Evolutionary conservation across 768 basidiomycete genomes (phyloP).

Genomic region (Pholiota molesta): DNA sequence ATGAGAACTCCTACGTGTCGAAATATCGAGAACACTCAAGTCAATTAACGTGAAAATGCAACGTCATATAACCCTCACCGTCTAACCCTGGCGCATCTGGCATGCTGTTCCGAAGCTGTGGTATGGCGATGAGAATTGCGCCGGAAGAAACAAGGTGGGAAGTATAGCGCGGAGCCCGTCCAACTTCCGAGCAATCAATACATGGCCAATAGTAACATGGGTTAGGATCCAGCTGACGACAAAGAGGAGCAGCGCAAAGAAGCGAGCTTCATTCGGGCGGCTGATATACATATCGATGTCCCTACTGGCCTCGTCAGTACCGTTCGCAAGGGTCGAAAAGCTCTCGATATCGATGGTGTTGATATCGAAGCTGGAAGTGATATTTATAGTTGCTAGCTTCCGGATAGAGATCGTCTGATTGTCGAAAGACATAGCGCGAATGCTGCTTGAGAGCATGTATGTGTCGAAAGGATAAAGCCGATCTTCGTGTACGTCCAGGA

Average conservation of each 20-base stretch:
- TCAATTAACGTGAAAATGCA: not conserved
- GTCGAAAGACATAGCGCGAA: constrained; percentile 40
- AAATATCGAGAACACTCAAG: constrained; percentile 1
- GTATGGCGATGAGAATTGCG: constrained; percentile 47
- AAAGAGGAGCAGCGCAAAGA: constrained; percentile 50
- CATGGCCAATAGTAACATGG: constrained; percentile 51
- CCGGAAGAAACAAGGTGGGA: constrained; percentile 41
- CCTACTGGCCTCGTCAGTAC: constrained; percentile 33
- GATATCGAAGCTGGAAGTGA: constrained; percentile 51
- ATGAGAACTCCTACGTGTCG: constrained; percentile 44
- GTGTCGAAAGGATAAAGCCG: constrained; percentile 61
- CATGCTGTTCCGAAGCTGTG: constrained; percentile 56
- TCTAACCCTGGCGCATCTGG: constrained; percentile 60
- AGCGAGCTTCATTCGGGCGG: constrained; percentile 47
- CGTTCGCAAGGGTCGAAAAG: constrained; percentile 26
- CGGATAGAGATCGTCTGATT: constrained; percentile 45
- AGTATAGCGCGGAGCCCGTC: constrained; percentile 32
- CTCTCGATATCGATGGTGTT: constrained; percentile 38
- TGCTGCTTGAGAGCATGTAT: constrained; percentile 50
- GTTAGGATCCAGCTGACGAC: constrained; percentile 54
- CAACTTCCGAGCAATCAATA: constrained; percentile 43
- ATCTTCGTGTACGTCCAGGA: constrained; percentile 56
- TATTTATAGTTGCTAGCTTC: constrained; percentile 43
- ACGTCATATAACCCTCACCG: constrained; percentile 25
- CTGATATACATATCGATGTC: constrained; percentile 49